Evolutionary conservation across 1,139 yeast species (phyloP).

Genomic region (Debaryomyces robertsiae): DNA sequence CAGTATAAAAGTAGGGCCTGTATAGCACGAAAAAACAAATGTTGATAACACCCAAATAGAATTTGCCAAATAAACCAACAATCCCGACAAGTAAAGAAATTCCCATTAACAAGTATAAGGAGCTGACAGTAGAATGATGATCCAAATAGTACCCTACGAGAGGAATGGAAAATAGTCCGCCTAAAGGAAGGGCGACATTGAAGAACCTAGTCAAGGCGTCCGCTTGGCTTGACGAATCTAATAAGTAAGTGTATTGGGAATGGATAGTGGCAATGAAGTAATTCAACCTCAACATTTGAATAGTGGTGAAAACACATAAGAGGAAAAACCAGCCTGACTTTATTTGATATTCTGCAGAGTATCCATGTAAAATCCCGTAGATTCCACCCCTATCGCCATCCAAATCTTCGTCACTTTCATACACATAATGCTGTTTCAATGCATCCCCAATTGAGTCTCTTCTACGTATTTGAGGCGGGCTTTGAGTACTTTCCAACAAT

Average conservation of each 20-base stretch:
- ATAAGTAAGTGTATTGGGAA: slow-evolving; percentile 46
- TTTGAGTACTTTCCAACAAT: slow-evolving; percentile 17
- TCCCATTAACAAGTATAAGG: slow-evolving; percentile 30
- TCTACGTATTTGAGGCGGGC: slow-evolving; percentile 18
- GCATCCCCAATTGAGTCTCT: slow-evolving; percentile 52
- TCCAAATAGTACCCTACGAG: slow-evolving; percentile 46
- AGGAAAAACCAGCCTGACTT: slow-evolving; percentile 47
- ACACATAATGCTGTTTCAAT: slow-evolving; percentile 45
- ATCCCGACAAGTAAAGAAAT: slow-evolving; percentile 41
- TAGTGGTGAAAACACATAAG: slow-evolving; percentile 41
- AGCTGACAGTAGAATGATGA: slow-evolving; percentile 36
- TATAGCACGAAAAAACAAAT: slow-evolving; percentile 43
- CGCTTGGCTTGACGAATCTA: slow-evolving; percentile 31
- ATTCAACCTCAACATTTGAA: slow-evolving; percentile 48
- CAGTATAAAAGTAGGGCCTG: slow-evolving; percentile 49
- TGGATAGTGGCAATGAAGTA: slow-evolving; percentile 50
- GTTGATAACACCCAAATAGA: slow-evolving; percentile 33
- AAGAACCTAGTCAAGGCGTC: slow-evolving; percentile 38
- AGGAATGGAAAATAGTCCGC: slow-evolving; percentile 47
- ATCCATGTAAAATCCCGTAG: slow-evolving; percentile 48
- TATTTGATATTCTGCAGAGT: slow-evolving; percentile 43
- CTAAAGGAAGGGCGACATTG: slow-evolving; percentile 49
- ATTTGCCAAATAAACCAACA: slow-evolving; percentile 38
- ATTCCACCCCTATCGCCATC: slow-evolving; percentile 41
- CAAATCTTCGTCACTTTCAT: slow-evolving; percentile 41